phyloP scores from a whole-genome alignment of 1,139 yeast genomes.

The Diutina ranongensis region DNA sequence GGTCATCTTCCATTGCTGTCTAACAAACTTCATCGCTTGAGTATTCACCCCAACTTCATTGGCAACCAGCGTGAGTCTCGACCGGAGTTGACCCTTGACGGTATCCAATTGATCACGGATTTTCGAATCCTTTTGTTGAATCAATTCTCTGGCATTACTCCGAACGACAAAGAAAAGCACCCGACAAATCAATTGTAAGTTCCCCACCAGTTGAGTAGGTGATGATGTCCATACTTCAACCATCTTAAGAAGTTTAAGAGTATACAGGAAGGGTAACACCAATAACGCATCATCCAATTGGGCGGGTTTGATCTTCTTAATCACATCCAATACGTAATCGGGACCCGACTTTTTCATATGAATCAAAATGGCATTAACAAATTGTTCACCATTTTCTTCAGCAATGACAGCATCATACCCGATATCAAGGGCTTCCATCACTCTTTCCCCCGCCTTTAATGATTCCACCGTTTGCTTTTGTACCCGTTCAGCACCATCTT shows the following conservation, averaged over 20 bases:
- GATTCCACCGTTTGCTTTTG: slow-evolving; percentile 83
- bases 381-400: slow-evolving; percentile 32
- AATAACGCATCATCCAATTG: slow-evolving; percentile 88
- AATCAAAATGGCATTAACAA: slow-evolving; percentile 48
- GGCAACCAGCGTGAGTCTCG: slow-evolving; percentile 38
- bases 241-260: slow-evolving; percentile 57
- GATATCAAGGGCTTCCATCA: slow-evolving; percentile 86
- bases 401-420: slow-evolving; percentile 63
- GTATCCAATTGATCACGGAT: slow-evolving; percentile 47
- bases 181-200: slow-evolving; percentile 57
- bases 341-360: slow-evolving; percentile 68
- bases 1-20: slow-evolving; percentile 66
- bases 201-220: slow-evolving; percentile 30
- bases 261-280: slow-evolving; percentile 82
- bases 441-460: slow-evolving; percentile 85
- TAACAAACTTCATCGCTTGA: slow-evolving; percentile 67
- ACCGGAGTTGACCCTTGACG: slow-evolving; percentile 47
- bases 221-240: slow-evolving; percentile 67
- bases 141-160: slow-evolving; percentile 65
- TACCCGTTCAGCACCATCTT: slow-evolving; percentile 55
- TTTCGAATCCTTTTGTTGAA: slow-evolving; percentile 51
- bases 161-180: slow-evolving; percentile 64
- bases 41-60: slow-evolving; percentile 74
- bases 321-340: slow-evolving; percentile 63
- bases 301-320: slow-evolving; percentile 62